Evolutionary conservation across 2,329 filamentous ascomycete species (phyloP), one percentile per base, ranked within the genome.

Genomic region (Ceratocystis alfenasii): DNA sequence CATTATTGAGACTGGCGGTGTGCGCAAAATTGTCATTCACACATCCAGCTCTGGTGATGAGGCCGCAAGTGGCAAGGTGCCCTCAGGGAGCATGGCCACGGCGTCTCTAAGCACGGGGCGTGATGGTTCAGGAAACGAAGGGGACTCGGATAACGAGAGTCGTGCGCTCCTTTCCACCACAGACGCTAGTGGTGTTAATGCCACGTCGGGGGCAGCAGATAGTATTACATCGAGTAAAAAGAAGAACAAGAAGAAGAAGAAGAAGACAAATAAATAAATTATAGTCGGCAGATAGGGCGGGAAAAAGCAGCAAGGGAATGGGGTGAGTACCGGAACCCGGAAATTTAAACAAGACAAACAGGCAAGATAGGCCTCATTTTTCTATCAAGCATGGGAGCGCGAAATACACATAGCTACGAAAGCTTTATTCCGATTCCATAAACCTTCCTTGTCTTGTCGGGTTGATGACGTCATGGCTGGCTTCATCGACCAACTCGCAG

Each of bases 1-100:
- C 68, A 78, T 89, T n/a, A 78, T 91, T 66, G 87, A 92, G 71
- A 79, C 86, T 1, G 84, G 86, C 65, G 89, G 89, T 1, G 81
- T 91, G 64, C 83, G 84, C 69, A 93, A 93, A 75, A 83, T 90
- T 57, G 83, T 93, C 0, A 78, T 93, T 12, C 74, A 76, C 68
- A 75, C 74, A 5, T 72, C 69, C 1, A 74, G 72, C 67, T 74
- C 74, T 12, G 71, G 71, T 8, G 74, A 76, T 8, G 75, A 76
- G 59, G 68, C 62, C n/a, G 10, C 46, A 17, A 62, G 44, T 33
- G 36, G 33, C 36, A 46, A 30, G n/a, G 60, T 20, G 36, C 36
- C 36, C 22, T 28, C 60, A 20, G 25, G 60, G 7, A 62, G 44
- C n/a, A 45, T 28, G 33, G 20, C 36, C 33, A 45, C 44, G 4